phyloP scores from a whole-genome alignment of 164 flowering plant species.

The Aristolochia fimbriata region DNA sequence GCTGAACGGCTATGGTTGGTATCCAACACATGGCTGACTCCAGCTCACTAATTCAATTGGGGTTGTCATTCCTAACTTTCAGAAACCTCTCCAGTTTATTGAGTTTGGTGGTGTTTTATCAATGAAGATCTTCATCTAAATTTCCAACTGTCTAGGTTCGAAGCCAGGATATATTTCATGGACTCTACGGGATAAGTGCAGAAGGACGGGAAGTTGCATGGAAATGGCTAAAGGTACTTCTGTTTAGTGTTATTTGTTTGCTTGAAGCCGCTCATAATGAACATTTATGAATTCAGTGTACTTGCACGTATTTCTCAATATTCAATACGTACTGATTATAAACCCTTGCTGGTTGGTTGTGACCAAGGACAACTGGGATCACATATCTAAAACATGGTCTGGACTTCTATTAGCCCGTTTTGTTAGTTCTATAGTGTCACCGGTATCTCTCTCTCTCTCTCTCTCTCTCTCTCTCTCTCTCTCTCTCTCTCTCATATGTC shows the following conservation, averaged over 20 bases:
- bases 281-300: neutral
- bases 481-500: neutral
- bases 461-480: neutral
- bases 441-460: constrained; percentile 28
- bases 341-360: neutral
- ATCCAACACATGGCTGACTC: too few species aligned
- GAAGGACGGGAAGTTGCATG: constrained; percentile 88
- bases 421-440: constrained; percentile 63
- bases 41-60: too few species aligned
- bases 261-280: neutral
- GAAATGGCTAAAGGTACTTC: constrained; percentile 81
- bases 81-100: neutral
- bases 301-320: neutral
- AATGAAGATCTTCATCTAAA: neutral
- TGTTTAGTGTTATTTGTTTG: neutral
- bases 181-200: constrained; percentile 53
- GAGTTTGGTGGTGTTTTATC: neutral
- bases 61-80: neutral
- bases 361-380: constrained; percentile 75
- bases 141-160: constrained; percentile 53
- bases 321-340: neutral
- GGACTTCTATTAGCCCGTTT: constrained; percentile 72
- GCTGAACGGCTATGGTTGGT: too few species aligned
- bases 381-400: constrained; percentile 50
- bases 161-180: constrained; percentile 78